A percentile compares a stretch with the other conserved stretches of the same genome.
Evolutionary conservation across 345 rosid species (phyloP).

Genomic region (Lepidium aucheri): DNA sequence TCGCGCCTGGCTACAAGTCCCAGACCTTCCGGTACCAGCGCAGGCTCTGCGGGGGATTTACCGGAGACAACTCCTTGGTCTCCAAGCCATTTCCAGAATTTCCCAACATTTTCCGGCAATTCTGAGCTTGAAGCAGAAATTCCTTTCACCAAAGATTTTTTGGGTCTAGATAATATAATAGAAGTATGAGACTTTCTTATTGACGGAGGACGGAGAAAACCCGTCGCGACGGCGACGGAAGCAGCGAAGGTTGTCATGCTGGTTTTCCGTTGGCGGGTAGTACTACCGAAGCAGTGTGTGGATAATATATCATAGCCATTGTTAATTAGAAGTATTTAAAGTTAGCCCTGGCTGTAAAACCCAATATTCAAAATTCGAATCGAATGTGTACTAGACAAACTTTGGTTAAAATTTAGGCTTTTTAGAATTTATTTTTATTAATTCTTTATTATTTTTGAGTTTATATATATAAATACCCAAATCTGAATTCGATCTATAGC

Average conservation of each 20-base stretch:
- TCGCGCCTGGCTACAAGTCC: conserved; percentile 73
- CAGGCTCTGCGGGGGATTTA: conserved; percentile 55
- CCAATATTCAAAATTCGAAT: too few relatives aligned
- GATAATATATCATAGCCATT: not conserved
- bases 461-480: too few relatives aligned
- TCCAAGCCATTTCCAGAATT: conserved; percentile 81
- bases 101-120: conserved; percentile 33
- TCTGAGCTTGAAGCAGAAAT: conserved; percentile 21
- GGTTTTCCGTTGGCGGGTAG: conserved; percentile 25
- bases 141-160: conserved; percentile 21
- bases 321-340: too few relatives aligned
- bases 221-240: conserved; percentile 3
- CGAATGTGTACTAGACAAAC: too few relatives aligned
- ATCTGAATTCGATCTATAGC: too few relatives aligned
- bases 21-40: conserved; percentile 54
- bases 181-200: not conserved
- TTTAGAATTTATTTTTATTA: too few relatives aligned
- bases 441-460: too few relatives aligned
- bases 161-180: conserved; percentile 1
- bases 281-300: not conserved
- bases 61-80: conserved; percentile 52
- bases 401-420: too few relatives aligned
- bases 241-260: conserved; percentile 21
- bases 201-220: conserved; percentile 12
- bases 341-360: too few relatives aligned